Percentiles rank a stretch among this genome's conserved stretches.
These are phyloP conservation scores for Phytophthora palmivora DNA, from an alignment of 352 stramenopile genomes.

Conservation along the genomic window DNA sequence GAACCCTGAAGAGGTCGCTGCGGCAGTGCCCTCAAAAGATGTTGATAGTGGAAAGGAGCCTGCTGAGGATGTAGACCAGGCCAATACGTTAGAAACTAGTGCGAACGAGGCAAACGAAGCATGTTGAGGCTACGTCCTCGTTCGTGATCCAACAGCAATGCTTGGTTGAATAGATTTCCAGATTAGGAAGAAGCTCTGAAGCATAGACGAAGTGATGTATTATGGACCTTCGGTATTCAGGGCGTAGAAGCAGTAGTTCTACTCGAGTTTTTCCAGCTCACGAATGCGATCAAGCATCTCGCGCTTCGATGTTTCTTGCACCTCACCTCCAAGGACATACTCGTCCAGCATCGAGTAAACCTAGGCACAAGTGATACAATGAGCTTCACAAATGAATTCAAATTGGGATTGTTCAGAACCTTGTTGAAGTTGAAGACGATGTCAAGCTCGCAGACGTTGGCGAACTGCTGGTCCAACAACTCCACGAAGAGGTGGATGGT, in stretches of 20 bases:
- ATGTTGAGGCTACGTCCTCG: slow-evolving; percentile 22
- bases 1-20: slow-evolving; percentile 29
- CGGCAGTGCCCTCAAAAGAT: slow-evolving; percentile 20
- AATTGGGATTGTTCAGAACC: slow-evolving; percentile 38
- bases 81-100: slow-evolving; percentile 25
- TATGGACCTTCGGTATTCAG: slow-evolving; percentile 9
- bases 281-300: slow-evolving; percentile 94
- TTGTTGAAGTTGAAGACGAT: slow-evolving; percentile 97
- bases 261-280: slow-evolving; percentile 93
- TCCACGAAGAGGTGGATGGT: slow-evolving; percentile 99
- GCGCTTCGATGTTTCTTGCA: slow-evolving; percentile 93
- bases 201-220: slow-evolving; percentile 19
- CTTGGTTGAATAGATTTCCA: slow-evolving; percentile 31
- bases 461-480: slow-evolving; percentile 98
- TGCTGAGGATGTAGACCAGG: slow-evolving; percentile 10
- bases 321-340: slow-evolving; percentile 94
- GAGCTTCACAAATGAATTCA: neutral
- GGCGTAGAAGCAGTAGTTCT: slow-evolving; percentile 12
- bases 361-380: slow-evolving; percentile 30
- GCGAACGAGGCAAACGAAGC: slow-evolving; percentile 18
- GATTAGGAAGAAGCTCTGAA: slow-evolving; percentile 21
- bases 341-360: slow-evolving; percentile 96
- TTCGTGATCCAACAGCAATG: slow-evolving; percentile 22
- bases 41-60: slow-evolving; percentile 12
- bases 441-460: slow-evolving; percentile 99